Conservation (phyloP, 805 yeast genomes). For the Metschnikowia rubicola region DNA sequence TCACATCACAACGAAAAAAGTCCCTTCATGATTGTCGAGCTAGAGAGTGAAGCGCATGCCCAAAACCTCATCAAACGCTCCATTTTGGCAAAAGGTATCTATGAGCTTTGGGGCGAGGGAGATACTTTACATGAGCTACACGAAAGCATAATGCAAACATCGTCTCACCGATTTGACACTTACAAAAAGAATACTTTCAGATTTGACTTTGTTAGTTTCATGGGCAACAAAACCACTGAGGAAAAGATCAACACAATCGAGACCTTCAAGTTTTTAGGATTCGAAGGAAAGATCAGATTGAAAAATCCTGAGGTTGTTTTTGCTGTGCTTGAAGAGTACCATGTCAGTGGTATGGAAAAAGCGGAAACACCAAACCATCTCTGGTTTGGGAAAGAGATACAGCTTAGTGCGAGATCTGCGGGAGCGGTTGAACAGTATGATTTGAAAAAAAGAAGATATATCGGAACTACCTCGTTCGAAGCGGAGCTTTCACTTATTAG, state of each 20-base stretch:
- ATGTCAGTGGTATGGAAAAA: constrained; percentile 43
- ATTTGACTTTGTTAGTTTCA: constrained; percentile 76
- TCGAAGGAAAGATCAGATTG: constrained; percentile 76
- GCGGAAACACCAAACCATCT: constrained; percentile 50
- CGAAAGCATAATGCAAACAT: constrained; percentile 36
- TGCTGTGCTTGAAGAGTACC: constrained; percentile 73
- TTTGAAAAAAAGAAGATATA: constrained; percentile 75
- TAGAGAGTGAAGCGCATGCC: constrained; percentile 70
- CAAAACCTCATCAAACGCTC: constrained; percentile 59
- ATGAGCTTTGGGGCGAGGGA: constrained; percentile 84
- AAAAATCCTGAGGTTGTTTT: constrained; percentile 70
- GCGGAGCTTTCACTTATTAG: constrained; percentile 87
- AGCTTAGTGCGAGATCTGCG: constrained; percentile 55
- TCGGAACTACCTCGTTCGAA: constrained; percentile 96
- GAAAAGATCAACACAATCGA: constrained; percentile 64
- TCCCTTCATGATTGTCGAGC: constrained; percentile 71
- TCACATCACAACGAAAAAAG: constrained; percentile 49
- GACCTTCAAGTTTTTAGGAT: constrained; percentile 62
- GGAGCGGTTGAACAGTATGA: constrained; percentile 75
- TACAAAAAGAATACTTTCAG: constrained; percentile 59
- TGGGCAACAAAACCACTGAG: constrained; percentile 54
- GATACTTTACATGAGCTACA: constrained; percentile 55
- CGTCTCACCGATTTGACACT: constrained; percentile 28
- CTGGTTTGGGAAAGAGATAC: constrained; percentile 76
- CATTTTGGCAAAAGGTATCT: constrained; percentile 68